Percentiles rank a stretch among this genome's conserved stretches.
phyloP scores from a whole-genome alignment of 495 filamentous ascomycete genomes.

The Aspergillus biplanus region DNA sequence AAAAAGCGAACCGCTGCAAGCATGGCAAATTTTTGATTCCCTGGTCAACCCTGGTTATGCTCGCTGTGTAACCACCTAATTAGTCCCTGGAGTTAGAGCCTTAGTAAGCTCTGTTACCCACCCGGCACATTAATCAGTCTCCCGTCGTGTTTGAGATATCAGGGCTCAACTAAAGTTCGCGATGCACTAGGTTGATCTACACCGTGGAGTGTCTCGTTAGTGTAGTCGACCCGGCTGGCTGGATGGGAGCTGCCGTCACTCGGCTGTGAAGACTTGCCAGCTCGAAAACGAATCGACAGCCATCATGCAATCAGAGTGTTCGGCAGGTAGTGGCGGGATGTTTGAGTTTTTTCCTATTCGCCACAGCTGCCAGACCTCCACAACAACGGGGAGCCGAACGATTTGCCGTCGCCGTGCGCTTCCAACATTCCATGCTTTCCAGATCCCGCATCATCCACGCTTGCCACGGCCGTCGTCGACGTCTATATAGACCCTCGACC shows the following conservation, averaged over 20 bases:
- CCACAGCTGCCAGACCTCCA: constrained; percentile 25
- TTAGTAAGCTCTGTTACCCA: too few relatives aligned
- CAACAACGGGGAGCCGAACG: constrained; percentile 28
- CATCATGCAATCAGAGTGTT: constrained; percentile 10
- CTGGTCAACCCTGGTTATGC: too few relatives aligned
- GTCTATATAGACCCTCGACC: constrained; percentile 30
- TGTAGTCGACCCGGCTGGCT: background rate
- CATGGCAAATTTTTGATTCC: too few relatives aligned
- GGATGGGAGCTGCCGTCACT: constrained; percentile 2
- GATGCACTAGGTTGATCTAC: too few relatives aligned
- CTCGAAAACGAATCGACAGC: background rate
- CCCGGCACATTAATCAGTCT: too few relatives aligned
- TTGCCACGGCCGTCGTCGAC: constrained; percentile 13
- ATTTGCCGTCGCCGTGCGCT: constrained; percentile 31
- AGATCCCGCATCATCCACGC: constrained; percentile 7
- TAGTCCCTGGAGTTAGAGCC: too few relatives aligned
- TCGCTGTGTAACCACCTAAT: too few relatives aligned
- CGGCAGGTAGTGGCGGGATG: constrained; percentile 28
- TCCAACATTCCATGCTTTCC: background rate
- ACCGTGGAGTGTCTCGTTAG: background rate
- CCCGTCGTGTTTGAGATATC: too few relatives aligned
- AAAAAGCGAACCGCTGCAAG: too few relatives aligned
- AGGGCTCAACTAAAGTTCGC: too few relatives aligned
- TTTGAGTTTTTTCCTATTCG: constrained; percentile 1
- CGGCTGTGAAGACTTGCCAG: constrained; percentile 5